Percentiles rank a stretch among this genome's conserved stretches.
phyloP scores from a whole-genome alignment of 1,284 basidiomycete genomes.

The Caloboletus inedulis region DNA sequence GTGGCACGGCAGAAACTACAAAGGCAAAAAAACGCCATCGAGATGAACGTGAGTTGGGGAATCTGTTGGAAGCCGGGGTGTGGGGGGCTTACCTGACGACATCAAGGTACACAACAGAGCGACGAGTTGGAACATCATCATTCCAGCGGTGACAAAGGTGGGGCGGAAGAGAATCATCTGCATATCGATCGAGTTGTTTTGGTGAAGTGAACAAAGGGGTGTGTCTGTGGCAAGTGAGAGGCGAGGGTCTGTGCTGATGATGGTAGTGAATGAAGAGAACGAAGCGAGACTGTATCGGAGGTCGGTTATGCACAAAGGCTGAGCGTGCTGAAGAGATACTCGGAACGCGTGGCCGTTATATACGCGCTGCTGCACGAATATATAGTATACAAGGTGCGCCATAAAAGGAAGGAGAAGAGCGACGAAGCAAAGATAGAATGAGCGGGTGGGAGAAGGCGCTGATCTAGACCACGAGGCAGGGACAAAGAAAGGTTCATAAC shows the following conservation, averaged over 20 bases:
- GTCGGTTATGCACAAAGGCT: no score
- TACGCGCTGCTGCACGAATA: background rate
- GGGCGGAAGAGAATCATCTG: background rate
- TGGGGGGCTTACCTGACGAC: background rate
- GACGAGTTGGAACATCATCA: background rate
- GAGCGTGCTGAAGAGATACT: background rate
- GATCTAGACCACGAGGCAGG: background rate
- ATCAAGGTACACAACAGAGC: background rate
- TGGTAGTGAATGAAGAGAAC: background rate
- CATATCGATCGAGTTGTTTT: background rate
- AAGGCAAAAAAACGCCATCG: background rate
- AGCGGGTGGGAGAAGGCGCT: background rate
- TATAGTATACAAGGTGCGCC: constrained; percentile 1
- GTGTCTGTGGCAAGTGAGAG: background rate
- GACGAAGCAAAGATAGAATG: background rate
- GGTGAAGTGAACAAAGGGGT: background rate
- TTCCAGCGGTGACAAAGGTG: background rate
- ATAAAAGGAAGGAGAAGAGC: constrained; percentile 1
- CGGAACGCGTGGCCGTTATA: background rate
- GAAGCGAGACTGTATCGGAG: background rate
- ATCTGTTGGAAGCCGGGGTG: background rate
- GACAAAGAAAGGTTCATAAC: background rate
- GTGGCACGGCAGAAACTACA: background rate
- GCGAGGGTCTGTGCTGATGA: constrained; percentile 5
- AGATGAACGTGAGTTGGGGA: no score